Percentiles rank a stretch among this genome's conserved stretches.
These are phyloP conservation scores for Chaetomiaceae sp. DNA, from an alignment of 2,329 filamentous ascomycete genomes.

Conservation along the genomic window DNA sequence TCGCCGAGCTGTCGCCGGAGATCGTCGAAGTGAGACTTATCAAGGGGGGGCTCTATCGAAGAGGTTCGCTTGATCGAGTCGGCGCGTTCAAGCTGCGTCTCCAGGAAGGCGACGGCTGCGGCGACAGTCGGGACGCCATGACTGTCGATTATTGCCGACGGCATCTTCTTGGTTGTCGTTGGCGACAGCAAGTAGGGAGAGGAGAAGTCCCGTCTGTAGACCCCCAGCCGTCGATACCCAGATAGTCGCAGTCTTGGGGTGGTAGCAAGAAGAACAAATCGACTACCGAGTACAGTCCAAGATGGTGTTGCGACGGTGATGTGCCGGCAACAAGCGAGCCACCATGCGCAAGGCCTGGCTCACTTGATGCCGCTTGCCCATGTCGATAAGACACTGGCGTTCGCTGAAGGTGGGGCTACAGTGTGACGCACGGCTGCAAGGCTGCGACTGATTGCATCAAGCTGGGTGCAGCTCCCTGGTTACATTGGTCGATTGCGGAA, in stretches of 20 bases:
- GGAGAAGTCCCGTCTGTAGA: too few relatives aligned
- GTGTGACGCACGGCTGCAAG: slow-evolving; percentile 13
- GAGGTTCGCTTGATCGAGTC: slow-evolving; percentile 51
- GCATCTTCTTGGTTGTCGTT: slow-evolving; percentile 43
- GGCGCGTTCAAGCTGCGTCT: slow-evolving; percentile 53
- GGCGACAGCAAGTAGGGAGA: too few relatives aligned
- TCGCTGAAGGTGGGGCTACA: neutral
- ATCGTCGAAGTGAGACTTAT: slow-evolving; percentile 57
- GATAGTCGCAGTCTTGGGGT: too few relatives aligned
- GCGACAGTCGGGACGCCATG: slow-evolving; percentile 48
- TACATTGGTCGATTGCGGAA: neutral
- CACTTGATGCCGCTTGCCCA: too few relatives aligned
- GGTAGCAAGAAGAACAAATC: too few relatives aligned
- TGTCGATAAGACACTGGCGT: too few relatives aligned
- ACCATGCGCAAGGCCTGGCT: too few relatives aligned
- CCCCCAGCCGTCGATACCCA: too few relatives aligned
- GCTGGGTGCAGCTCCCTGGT: neutral
- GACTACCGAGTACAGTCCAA: too few relatives aligned
- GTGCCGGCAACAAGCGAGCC: too few relatives aligned
- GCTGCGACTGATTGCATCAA: slow-evolving; percentile 2
- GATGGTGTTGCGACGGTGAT: too few relatives aligned
- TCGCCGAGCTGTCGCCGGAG: slow-evolving; percentile 40
- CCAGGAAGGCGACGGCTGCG: slow-evolving; percentile 48
- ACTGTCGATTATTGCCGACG: slow-evolving; percentile 39
- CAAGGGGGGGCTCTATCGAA: slow-evolving; percentile 67